Evolutionary conservation across 495 filamentous ascomycete genomes (phyloP).

Genomic region (Hypoxylon intermedium): DNA sequence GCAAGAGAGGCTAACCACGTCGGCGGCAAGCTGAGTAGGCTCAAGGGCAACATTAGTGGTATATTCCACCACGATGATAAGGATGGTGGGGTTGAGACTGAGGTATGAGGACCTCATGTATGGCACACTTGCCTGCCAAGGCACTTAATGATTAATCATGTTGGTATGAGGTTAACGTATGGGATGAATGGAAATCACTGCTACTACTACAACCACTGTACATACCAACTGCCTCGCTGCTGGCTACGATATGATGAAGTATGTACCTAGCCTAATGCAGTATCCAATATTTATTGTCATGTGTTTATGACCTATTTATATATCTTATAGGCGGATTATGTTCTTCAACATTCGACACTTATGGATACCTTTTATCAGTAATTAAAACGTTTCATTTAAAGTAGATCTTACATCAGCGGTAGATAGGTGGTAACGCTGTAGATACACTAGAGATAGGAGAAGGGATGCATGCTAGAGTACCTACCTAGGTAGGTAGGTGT

Average conservation of each 20-base stretch:
- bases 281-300: not conserved
- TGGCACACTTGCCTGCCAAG: not conserved
- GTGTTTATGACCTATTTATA: too few relatives aligned
- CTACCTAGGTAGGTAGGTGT: not conserved
- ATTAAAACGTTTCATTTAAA: conserved; percentile 35
- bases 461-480: too few relatives aligned
- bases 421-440: too few relatives aligned
- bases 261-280: not conserved
- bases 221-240: too few relatives aligned
- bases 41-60: conserved; percentile 59
- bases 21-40: conserved; percentile 62
- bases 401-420: too few relatives aligned
- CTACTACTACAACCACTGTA: too few relatives aligned
- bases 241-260: too few relatives aligned
- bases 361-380: conserved; percentile 6
- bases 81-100: conserved; percentile 67
- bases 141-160: not conserved
- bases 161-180: not conserved
- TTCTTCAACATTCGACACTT: too few relatives aligned
- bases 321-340: too few relatives aligned
- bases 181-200: not conserved
- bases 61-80: conserved; percentile 64
- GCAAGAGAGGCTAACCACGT: conserved; percentile 66
- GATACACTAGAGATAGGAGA: too few relatives aligned
- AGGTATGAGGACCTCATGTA: conserved; percentile 47